phyloP scores from a whole-genome alignment of 148 eudicot genomes.

The Amaranthus cruentus region DNA sequence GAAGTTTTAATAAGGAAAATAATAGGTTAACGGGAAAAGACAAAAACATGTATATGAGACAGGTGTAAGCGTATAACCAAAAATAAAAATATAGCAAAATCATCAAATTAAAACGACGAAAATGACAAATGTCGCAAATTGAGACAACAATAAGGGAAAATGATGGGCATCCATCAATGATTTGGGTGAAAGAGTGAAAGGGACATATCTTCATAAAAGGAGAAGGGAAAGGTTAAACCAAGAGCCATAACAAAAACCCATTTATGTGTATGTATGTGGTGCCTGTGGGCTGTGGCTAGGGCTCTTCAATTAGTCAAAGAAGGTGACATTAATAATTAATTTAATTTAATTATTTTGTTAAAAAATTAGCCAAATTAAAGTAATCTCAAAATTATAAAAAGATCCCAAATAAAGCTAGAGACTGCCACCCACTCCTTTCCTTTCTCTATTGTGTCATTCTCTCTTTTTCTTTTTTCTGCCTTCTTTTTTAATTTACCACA shows the following conservation, averaged over 20 bases:
- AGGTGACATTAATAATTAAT: conserved; percentile 1
- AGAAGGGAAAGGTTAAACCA: background rate
- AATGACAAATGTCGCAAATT: background rate
- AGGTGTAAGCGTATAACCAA: background rate
- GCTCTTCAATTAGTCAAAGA: conserved; percentile 29
- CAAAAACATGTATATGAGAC: too few species aligned
- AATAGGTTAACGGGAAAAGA: too few species aligned
- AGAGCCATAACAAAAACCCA: background rate
- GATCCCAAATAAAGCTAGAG: background rate
- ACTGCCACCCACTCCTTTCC: conserved; percentile 11
- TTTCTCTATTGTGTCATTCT: conserved; percentile 22
- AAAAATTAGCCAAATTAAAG: conserved; percentile 22
- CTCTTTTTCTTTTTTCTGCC: conserved; percentile 26
- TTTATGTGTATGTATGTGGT: background rate
- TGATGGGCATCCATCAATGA: background rate
- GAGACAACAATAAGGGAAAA: background rate
- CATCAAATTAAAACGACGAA: too few species aligned
- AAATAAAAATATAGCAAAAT: background rate
- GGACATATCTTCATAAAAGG: conserved; percentile 17
- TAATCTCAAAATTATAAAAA: background rate
- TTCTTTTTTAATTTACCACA: conserved; percentile 17
- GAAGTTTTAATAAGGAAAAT: conserved; percentile 17
- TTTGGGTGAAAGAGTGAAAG: conserved; percentile 9
- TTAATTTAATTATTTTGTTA: conserved; percentile 11
- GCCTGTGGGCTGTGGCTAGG: conserved; percentile 13